Base-by-base conservation (phyloP, 257 asterid species). In the Leptodermis oblonga region DNA sequence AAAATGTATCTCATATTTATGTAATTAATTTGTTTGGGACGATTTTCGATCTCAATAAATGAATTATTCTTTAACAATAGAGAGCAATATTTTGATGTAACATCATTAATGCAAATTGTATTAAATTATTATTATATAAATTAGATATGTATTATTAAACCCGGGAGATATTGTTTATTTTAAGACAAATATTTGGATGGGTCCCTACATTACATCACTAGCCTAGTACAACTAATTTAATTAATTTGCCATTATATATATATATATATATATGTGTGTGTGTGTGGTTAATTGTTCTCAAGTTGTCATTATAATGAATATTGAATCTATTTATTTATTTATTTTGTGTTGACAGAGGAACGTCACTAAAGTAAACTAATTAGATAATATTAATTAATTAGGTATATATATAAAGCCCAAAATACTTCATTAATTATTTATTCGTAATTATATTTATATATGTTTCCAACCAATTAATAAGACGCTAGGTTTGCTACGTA, bases 141-240 rank as follows among this genome's bases (percentile, higher is more conserved):
- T 2, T 51, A 7, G 28, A 51, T 20, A 22, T 22, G 0, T 11
- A 0, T 39, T 43, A 43, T 61, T 2, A 34, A 34, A 20, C 36
- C 67, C 31, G 34, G 67, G 20, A 34, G 18, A n/a, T 61, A 36
- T 20, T 36, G 48, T 61, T 61, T 20, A n/a, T 33, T 17, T n/a
- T 17, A 42, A 37, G 37, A 23, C 10, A 41, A 43, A 25, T 13
- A 13, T 64, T 37, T 46, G 28, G 34, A 25, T 64, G 54, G 69
- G 39, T 41, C 55, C 69, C 69, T 42, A 64, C 68, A 42, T 64
- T 41, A 13, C 69, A 64, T 64, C 69, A 64, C 54, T 41, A 64
- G 54, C 54, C 39, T 64, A 14, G n/a, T n/a, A n/a, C n/a, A n/a
- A n/a, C n/a, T n/a, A n/a, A n/a, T n/a, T n/a, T n/a, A n/a, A n/a